Evolutionary conservation across 2,329 filamentous ascomycete genomes (phyloP), one percentile per base, ranked within the genome.

Genomic region (Exophiala aquamarina): DNA sequence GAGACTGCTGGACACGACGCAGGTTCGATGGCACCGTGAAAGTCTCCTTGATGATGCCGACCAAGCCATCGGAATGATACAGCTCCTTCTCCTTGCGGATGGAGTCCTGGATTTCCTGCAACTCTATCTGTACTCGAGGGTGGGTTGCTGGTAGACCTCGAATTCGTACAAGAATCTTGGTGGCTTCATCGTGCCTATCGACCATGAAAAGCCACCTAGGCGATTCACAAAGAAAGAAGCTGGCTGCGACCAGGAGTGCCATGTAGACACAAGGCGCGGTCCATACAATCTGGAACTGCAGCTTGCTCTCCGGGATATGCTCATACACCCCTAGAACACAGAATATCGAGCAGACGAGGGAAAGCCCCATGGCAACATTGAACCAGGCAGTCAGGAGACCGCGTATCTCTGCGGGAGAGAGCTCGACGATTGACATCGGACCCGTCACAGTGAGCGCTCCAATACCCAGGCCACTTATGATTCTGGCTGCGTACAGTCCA

Each of bases 301-400:
- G 48, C 41, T 53, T 20, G 26, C 58, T 56, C 8, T 51, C 31
- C 3, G 58, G 51, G n/a, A 70, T 52, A 39, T 66, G 58, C 7
- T 61, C 36, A 41, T 59, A 65, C 38, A 60, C 54, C 8, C 66
- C 70, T 15, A 67, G 69, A 3, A 68, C 66, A 17, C 57, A 59
- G 42, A 73, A 66, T 41, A 57, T 56, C 15, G 64, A 56, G 0
- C 64, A 42, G 3, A 62, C 63, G 32, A 69, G 55, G 11, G 61
- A 56, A 1, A 70, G 49, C 1, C 63, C 42, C 63, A 73, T 67
- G n/a, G 59, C 60, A 1, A 71, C 63, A 29, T 45, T 63, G 53
- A 67, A 71, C 68, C 67, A 71, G 0, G 60, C 54, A 0, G 63
- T 57, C 7, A 72, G 43, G 1, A 73, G 56, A 9, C 70, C 69